phyloP scores from a whole-genome alignment of 2,329 filamentous ascomycete species.

The Dactylellina haptotyla region DNA sequence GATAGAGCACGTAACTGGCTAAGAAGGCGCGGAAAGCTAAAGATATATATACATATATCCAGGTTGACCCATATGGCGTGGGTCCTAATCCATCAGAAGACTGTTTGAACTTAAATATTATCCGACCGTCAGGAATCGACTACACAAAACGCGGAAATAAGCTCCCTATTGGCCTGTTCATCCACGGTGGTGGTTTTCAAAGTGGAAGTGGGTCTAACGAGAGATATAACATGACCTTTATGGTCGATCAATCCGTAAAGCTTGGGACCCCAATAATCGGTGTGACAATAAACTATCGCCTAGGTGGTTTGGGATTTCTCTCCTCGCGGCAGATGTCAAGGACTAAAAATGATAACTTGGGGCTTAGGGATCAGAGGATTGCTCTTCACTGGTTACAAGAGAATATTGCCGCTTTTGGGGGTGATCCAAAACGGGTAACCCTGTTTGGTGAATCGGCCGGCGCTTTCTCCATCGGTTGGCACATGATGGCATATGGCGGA shows the following conservation, averaged over 20 bases:
- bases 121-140: slow-evolving; percentile 55
- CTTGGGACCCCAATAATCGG: slow-evolving; percentile 68
- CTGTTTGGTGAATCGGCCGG: slow-evolving; percentile 73
- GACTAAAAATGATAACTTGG: slow-evolving; percentile 69
- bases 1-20: slow-evolving; percentile 58
- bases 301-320: slow-evolving; percentile 67
- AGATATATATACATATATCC: no score
- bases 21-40: no score
- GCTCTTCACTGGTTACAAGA: slow-evolving; percentile 70
- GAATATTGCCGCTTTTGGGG: slow-evolving; percentile 71
- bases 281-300: slow-evolving; percentile 68
- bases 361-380: slow-evolving; percentile 71
- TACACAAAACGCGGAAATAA: background rate
- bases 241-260: slow-evolving; percentile 67
- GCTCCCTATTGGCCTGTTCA: slow-evolving; percentile 60
- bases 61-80: slow-evolving; percentile 23
- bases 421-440: slow-evolving; percentile 69
- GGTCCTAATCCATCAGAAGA: slow-evolving; percentile 56
- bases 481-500: slow-evolving; percentile 68
- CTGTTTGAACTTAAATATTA: slow-evolving; percentile 60
- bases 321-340: slow-evolving; percentile 63
- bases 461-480: slow-evolving; percentile 65
- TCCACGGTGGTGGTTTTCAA: slow-evolving; percentile 65
- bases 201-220: slow-evolving; percentile 66
- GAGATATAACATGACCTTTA: slow-evolving; percentile 72